Base-by-base conservation (phyloP, 2,329 filamentous ascomycete species). In the Gnomoniopsis sp. region DNA sequence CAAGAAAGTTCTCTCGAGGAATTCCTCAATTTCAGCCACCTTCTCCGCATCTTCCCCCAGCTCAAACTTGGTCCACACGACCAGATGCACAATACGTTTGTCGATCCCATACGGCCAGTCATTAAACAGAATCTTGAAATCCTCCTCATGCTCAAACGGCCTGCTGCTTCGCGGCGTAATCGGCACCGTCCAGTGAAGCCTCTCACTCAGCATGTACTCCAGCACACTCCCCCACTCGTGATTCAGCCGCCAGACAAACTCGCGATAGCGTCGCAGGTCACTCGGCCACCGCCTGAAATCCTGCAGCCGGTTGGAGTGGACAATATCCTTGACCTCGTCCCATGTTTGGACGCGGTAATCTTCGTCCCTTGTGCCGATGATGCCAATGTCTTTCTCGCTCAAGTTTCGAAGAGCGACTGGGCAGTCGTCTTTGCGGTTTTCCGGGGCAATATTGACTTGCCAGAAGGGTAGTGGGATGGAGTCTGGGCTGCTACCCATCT, bases 41-140 rank as follows among this genome's bases (percentile, higher is more conserved):
- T 85, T 83, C 76, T 58, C 68, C 3, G 75, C 72, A 66, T 95
- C 87, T 58, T 92, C 89, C 55, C 86, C 80, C 23, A 97, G 77
- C 50, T 83, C 79, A 68, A 96, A 96, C 73, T 96, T 96, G 50
- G 90, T 95, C 93, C 93, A 98, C 14, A 96, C 86, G 6, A 96
- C 90, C 2, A 97, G 78, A 70, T 97, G 93, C 17, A 90, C 83
- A 63, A 96, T 93, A 53, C 83, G 80, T 49, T 77, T 69, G 66
- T 95, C 91, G 55, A 97, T 79, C 0, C 91, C 92, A 68, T 97
- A 98, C 0, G 93, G 93, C 90, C 92, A 97, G 79, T 98, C 93
- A 69, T 98, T 98, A 74, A 83, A 85, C 44, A 96, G 72, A 50
- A 96, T 87, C 71, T 86, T 91, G 66, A 88, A 75, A 68, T 95